Base-by-base conservation (phyloP, 345 rosid genomes). In the Euphorbia peplus region DNA sequence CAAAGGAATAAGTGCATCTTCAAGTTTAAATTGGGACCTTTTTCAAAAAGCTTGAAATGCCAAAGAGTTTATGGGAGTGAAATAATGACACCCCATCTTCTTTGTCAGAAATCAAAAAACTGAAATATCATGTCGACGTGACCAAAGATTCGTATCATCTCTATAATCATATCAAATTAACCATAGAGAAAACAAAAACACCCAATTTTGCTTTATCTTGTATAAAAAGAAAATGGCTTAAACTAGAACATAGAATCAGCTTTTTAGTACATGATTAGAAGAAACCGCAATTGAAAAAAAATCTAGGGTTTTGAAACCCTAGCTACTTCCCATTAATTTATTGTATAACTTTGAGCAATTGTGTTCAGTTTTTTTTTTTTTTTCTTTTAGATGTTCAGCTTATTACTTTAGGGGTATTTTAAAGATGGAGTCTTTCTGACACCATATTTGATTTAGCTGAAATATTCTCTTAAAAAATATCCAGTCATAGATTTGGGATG, bases 91-190 rank as follows among this genome's bases (percentile, higher is more conserved):
- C 57, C 26, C 67, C 15, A 70, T 12, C 52, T 60, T 39, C 70
- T 65, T 25, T 62, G 79, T 78, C 78, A 54, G 68, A 65, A 32
- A 19, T 42, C 61, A 55, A 48, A 54, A 81, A 48, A 78, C 70
- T 60, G 80, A 70, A 76, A 78, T 51, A 83, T 79, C 84, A 56
- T 63, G 35, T 69, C 78, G 82, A 80, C 75, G 80, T 59, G 84
- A 78, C 78, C 76, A 72, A 74, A 82, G 83, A 78, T 76, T 82
- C 74, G 56, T 30, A 47, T 30, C 41, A 63, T 24, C 52, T 9
- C 51, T 48, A 50, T 14, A 2, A 4, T 39, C 11, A 39, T 39
- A 47, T 47, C n/a, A 13, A 47, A 13, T 47, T 47, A 47, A 47
- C 51, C 48, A 13, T 8, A 35, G n/a, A n/a, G n/a, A n/a, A n/a